phyloP scores from a whole-genome alignment of 2,329 filamentous ascomycete genomes.

The Fusarium sambucinum region DNA sequence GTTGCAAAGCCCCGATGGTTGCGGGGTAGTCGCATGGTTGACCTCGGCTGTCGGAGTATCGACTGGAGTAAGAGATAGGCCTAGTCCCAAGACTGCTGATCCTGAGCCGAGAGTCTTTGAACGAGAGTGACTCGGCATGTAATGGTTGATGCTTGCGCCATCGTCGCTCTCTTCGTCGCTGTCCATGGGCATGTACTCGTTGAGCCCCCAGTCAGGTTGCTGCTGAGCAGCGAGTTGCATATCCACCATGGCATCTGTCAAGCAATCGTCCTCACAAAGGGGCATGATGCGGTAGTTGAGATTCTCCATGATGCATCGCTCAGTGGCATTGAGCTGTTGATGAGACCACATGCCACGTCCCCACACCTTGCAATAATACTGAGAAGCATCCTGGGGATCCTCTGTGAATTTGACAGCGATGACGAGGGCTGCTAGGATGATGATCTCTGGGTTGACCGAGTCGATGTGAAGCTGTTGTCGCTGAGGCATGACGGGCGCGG shows the following conservation, averaged over 20 bases:
- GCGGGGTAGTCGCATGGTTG: slow-evolving; percentile 34
- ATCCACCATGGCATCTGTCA: slow-evolving; percentile 70
- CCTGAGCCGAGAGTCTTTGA: slow-evolving; percentile 52
- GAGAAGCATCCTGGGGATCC: slow-evolving; percentile 66
- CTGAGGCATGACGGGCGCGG: slow-evolving; percentile 51
- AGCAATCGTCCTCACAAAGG: slow-evolving; percentile 66
- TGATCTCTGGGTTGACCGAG: slow-evolving; percentile 70
- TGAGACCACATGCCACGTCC: slow-evolving; percentile 68
- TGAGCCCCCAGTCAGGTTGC: slow-evolving; percentile 47
- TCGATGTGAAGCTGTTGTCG: slow-evolving; percentile 67
- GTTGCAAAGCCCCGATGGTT: slow-evolving; percentile 33
- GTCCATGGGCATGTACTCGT: slow-evolving; percentile 49
- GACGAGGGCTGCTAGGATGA: slow-evolving; percentile 71
- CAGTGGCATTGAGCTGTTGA: slow-evolving; percentile 73
- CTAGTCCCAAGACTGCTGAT: slow-evolving; percentile 42
- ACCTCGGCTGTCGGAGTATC: slow-evolving; percentile 42
- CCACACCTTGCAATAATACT: slow-evolving; percentile 67
- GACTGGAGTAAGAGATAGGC: slow-evolving; percentile 46
- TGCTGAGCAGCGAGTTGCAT: slow-evolving; percentile 69
- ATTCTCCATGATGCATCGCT: slow-evolving; percentile 73
- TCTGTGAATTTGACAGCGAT: slow-evolving; percentile 76
- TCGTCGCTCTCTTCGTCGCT: slow-evolving; percentile 49
- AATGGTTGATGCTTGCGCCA: slow-evolving; percentile 35
- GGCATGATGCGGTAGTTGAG: slow-evolving; percentile 73
- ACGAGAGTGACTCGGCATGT: slow-evolving; percentile 51